Evolutionary conservation across 2,329 filamentous ascomycete genomes (phyloP).

Genomic region (Aspergillus tanneri): DNA sequence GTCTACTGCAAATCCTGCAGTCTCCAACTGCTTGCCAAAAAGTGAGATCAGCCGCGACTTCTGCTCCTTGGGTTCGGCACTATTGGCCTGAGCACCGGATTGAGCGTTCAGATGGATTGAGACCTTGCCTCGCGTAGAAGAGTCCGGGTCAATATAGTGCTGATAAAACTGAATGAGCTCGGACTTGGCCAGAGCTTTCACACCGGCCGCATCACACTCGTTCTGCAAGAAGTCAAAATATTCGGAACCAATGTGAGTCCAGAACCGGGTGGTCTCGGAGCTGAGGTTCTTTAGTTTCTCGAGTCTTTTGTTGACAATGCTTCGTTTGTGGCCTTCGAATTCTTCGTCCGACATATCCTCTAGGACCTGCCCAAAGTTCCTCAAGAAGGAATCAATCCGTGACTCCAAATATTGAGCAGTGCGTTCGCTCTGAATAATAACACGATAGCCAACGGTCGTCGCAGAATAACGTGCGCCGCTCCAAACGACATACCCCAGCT

Average conservation of each 20-base stretch:
- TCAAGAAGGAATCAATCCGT: slow-evolving; percentile 82
- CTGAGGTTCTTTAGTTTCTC: slow-evolving; percentile 92
- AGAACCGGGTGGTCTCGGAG: slow-evolving; percentile 79
- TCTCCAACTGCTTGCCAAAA: slow-evolving; percentile 48
- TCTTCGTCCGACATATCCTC: slow-evolving; percentile 75
- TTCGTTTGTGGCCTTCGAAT: slow-evolving; percentile 88
- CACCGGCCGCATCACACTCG: slow-evolving; percentile 71
- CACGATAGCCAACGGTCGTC: slow-evolving; percentile 81
- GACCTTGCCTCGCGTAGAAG: slow-evolving; percentile 73
- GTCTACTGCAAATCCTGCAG: slow-evolving; percentile 49
- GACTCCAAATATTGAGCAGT: slow-evolving; percentile 79
- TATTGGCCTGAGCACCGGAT: slow-evolving; percentile 48
- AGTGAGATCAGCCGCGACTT: slow-evolving; percentile 45
- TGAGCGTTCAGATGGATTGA: slow-evolving; percentile 82
- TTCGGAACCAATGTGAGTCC: slow-evolving; percentile 80
- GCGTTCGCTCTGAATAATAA: slow-evolving; percentile 91
- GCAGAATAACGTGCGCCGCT: slow-evolving; percentile 69
- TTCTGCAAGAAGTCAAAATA: slow-evolving; percentile 87
- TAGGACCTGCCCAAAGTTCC: slow-evolving; percentile 63
- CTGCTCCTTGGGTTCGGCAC: slow-evolving; percentile 42
- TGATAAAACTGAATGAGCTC: slow-evolving; percentile 80
- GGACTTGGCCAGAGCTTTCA: slow-evolving; percentile 72
- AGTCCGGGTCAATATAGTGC: slow-evolving; percentile 71
- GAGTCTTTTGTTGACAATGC: slow-evolving; percentile 78
- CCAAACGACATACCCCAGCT: slow-evolving; percentile 95